phyloP scores from a whole-genome alignment of 805 yeast genomes.

The Metschnikowia colocasiae region DNA sequence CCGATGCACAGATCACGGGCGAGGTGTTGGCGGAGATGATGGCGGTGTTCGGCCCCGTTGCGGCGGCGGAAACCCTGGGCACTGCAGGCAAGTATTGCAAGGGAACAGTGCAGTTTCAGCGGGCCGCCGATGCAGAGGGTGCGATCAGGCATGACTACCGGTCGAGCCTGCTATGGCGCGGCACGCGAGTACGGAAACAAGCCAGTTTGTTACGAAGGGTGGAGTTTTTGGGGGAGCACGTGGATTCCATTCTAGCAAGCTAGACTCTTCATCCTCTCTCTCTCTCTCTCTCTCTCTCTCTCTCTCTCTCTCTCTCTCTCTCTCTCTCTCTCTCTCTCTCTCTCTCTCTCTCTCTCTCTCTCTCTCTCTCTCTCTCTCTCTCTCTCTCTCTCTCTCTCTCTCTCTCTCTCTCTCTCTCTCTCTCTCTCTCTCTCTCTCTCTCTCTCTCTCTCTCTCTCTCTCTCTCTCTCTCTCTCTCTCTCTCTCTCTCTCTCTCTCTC shows the following conservation, averaged over 20 bases:
- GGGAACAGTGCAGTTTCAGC: constrained; percentile 34
- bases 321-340: too few relatives aligned
- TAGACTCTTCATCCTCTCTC: too few relatives aligned
- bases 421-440: too few relatives aligned
- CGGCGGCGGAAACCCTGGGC: constrained; percentile 5
- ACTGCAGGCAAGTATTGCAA: constrained; percentile 30
- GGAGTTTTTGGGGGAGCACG: background rate
- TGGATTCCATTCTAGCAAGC: background rate
- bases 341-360: too few relatives aligned
- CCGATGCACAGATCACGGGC: constrained; percentile 27
- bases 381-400: too few relatives aligned
- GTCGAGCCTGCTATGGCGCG: constrained; percentile 46
- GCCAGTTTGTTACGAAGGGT: constrained; percentile 43
- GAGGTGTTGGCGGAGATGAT: constrained; percentile 37
- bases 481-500: constrained; percentile 2
- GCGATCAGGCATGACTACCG: constrained; percentile 44
- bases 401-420: too few relatives aligned
- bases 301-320: too few relatives aligned
- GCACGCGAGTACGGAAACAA: constrained; percentile 38
- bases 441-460: too few relatives aligned
- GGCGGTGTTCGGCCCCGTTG: constrained; percentile 44
- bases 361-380: too few relatives aligned
- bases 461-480: background rate
- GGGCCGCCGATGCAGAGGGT: constrained; percentile 23
- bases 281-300: too few relatives aligned